Evolutionary conservation across 2,329 filamentous ascomycete species (phyloP), one percentile per base, ranked within the genome.

Genomic region (Sporothrix inflata): DNA sequence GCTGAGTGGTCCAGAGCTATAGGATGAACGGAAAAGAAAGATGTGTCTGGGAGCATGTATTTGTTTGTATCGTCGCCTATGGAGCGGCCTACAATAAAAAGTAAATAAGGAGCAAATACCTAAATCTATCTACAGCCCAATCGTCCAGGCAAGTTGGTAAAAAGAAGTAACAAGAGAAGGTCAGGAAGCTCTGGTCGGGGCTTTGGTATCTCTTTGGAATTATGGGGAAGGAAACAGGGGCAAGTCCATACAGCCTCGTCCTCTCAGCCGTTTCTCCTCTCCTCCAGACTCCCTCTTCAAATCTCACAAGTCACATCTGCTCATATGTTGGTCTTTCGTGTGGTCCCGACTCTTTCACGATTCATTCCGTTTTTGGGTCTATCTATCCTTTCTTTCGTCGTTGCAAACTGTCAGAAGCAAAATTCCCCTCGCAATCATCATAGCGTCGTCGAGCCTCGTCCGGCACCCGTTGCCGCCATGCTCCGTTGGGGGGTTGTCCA

Each of bases 331-430:
- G 34, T 69, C 16, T 57, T 27, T 70, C 3, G 1, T 63, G 53
- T 16, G 40, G 27, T 67, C 69, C 65, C 65, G 60, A 68, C 61
- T 71, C 70, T 71, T 60, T 45, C 45, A 49, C 61, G 27, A 71
- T 71, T 67, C 61, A 47, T 60, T 73, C 66, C 55, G 14, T 69
- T 71, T 71, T 69, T 61, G 60, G 57, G 71, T 72, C 70, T 74
- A 74, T 74, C 72, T 74, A 74, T 72, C 70, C 68, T 30, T 67
- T 55, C 68, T 30, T 67, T 55, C 70, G 65, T 72, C 68, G 24
- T 40, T 53, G 72, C 67, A 72, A 61, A 69, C 68, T 38, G 34
- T 40, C 61, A 65, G 34, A 68, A 71, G 66, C 55, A 71, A 68
- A 60, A 71, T 45, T 38, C 51, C 67, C 51, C 67, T 19, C 49